These are phyloP conservation scores for Xylaria sp. DNA, from an alignment of 2,329 filamentous ascomycete species.

Conservation along the genomic window DNA sequence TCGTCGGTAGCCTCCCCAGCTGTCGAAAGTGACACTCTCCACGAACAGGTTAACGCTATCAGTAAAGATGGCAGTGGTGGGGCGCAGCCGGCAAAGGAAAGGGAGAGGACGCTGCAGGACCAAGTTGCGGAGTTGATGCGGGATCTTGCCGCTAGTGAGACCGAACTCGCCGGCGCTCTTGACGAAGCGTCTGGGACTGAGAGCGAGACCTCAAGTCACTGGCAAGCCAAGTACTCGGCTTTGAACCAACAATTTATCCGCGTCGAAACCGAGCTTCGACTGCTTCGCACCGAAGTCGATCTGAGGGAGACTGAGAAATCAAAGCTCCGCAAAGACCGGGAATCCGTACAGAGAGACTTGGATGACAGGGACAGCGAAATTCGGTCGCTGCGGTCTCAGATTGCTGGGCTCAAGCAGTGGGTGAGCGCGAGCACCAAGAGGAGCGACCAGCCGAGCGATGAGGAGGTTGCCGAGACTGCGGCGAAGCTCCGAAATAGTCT, in stretches of 20 bases:
- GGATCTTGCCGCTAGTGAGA: conserved; percentile 48
- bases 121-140: conserved; percentile 48
- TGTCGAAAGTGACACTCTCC: conserved; percentile 26
- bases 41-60: conserved; percentile 20
- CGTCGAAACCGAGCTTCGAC: conserved; percentile 48
- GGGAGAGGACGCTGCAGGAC: conserved; percentile 35
- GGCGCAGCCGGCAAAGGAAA: conserved; percentile 24
- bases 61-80: conserved; percentile 21
- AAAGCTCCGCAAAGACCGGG: conserved; percentile 47
- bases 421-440: conserved; percentile 62
- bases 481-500: conserved; percentile 58
- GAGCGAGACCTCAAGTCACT: conserved; percentile 51
- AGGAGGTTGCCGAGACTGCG: conserved; percentile 59
- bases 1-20: conserved; percentile 32
- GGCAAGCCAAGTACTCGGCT: conserved; percentile 51
- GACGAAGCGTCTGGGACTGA: conserved; percentile 49
- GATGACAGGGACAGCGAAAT: conserved; percentile 52
- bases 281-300: conserved; percentile 47
- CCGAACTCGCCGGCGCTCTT: conserved; percentile 49
- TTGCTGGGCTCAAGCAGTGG: conserved; percentile 64
- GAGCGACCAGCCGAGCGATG: conserved; percentile 59
- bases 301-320: conserved; percentile 42
- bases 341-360: conserved; percentile 42
- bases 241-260: conserved; percentile 49
- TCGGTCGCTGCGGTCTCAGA: conserved; percentile 50